A percentile compares a stretch with the other conserved stretches of the same genome.
phyloP scores from a whole-genome alignment of 2,329 filamentous ascomycete genomes.

The Exutisphaerella laricina region DNA sequence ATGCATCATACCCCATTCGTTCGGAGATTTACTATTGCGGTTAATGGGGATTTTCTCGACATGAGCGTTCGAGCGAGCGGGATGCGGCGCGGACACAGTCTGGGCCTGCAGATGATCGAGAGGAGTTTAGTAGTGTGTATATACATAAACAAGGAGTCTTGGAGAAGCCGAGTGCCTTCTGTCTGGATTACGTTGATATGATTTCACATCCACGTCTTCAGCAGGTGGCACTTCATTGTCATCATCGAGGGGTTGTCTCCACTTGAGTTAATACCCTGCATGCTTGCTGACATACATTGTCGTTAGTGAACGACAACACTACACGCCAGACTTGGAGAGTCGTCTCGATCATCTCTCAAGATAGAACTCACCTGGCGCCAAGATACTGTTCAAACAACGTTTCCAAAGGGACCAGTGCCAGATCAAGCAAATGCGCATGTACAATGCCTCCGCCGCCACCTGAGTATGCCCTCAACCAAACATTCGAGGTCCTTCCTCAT shows the following conservation, averaged over 20 bases:
- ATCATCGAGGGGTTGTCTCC: not conserved
- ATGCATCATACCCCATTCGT: slow-evolving; percentile 22
- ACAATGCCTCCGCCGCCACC: slow-evolving; percentile 1
- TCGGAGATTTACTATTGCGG: slow-evolving; percentile 5
- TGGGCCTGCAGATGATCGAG: not conserved
- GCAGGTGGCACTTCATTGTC: not conserved
- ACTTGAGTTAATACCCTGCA: too few relatives aligned
- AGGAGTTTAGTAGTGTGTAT: slow-evolving; percentile 4
- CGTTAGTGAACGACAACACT: too few relatives aligned
- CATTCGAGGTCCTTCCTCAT: too few relatives aligned
- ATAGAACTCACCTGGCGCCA: too few relatives aligned
- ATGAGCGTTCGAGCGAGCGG: slow-evolving; percentile 14
- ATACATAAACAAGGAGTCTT: not conserved
- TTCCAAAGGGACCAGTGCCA: too few relatives aligned
- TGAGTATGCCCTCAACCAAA: slow-evolving; percentile 1
- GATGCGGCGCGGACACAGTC: not conserved
- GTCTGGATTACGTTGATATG: not conserved
- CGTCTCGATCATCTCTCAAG: too few relatives aligned
- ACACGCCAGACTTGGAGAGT: too few relatives aligned
- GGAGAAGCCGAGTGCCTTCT: too few relatives aligned
- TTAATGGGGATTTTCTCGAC: not conserved
- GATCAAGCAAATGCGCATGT: not conserved
- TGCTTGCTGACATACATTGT: not conserved
- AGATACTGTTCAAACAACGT: too few relatives aligned
- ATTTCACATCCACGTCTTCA: not conserved